Evolutionary conservation across 2,329 filamentous ascomycete species (phyloP).

Genomic region (Fusarium anguioides): DNA sequence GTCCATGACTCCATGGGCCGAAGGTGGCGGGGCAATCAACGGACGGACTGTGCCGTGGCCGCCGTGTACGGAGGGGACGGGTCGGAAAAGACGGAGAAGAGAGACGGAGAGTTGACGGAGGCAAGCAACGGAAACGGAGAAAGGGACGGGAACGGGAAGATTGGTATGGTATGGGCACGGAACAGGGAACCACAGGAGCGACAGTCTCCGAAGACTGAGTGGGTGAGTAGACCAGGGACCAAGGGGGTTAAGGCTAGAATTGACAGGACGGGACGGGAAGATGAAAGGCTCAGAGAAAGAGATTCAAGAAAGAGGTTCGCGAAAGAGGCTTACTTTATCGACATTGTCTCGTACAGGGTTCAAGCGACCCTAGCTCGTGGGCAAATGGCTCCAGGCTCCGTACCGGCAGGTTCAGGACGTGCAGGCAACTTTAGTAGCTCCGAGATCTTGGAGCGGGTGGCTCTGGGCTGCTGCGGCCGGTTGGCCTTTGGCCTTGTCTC

Average conservation of each 20-base stretch:
- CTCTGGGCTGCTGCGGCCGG: constrained; percentile 38
- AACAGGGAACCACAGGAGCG: constrained; percentile 13
- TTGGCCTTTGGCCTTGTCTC: constrained; percentile 42
- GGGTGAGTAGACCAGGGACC: constrained; percentile 27
- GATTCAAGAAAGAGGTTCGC: constrained; percentile 43
- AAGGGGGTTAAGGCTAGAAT: constrained; percentile 23
- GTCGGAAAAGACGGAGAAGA: constrained; percentile 32
- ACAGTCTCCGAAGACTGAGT: constrained; percentile 20
- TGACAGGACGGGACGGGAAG: constrained; percentile 33
- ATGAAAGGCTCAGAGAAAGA: constrained; percentile 39
- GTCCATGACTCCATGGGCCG: constrained; percentile 51
- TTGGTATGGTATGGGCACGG: constrained; percentile 25
- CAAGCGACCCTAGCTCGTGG: constrained; percentile 50
- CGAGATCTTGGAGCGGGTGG: constrained; percentile 48
- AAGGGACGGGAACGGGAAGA: constrained; percentile 13
- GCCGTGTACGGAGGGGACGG: constrained; percentile 35
- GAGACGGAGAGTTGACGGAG: constrained; percentile 28
- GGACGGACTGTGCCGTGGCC: constrained; percentile 41
- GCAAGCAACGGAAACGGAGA: constrained; percentile 29
- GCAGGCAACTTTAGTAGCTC: constrained; percentile 48
- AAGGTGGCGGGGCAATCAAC: constrained; percentile 44
- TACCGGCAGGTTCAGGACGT: constrained; percentile 47
- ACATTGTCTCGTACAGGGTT: constrained; percentile 59
- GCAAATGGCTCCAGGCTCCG: constrained; percentile 47
- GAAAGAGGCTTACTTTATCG: constrained; percentile 63